Base-by-base conservation (phyloP, 2,329 filamentous ascomycete genomes). In the Taxawa tesnikishii region DNA sequence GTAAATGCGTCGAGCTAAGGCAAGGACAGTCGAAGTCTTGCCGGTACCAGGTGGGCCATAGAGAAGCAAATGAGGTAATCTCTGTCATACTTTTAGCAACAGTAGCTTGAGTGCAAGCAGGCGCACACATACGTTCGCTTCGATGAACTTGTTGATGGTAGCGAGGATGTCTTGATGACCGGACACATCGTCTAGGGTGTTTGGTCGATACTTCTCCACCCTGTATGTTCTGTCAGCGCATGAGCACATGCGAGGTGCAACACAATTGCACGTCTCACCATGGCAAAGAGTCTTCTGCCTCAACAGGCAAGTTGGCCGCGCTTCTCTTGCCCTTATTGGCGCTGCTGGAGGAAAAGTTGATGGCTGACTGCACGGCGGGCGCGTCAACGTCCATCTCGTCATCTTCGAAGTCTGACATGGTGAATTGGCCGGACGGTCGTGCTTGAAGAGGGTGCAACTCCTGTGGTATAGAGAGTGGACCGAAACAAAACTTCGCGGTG, bases 101-200 rank as follows among this genome's bases (percentile, higher is more conserved):
- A n/a, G n/a, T n/a, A n/a, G n/a, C n/a, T n/a, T n/a, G n/a, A n/a
- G n/a, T n/a, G n/a, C n/a, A n/a, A n/a, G n/a, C n/a, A n/a, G n/a
- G n/a, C n/a, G n/a, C n/a, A 6, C 15, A 32, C 57, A 17, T 58
- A 75, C 72, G 60, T 98, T 96, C 36, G 83, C 73, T 53, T 96
- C 87, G 52, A 98, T 75, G 49, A 98, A 98, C 55, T 87, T 90
- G 68, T 94, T 94, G 63, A 98, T 93, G 2, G 90, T 98, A 4
- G 87, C 78, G 42, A 98, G 75, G 50, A 98, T 96, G 58, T 98
- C 90, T 53, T 94, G 82, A 58, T 98, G 90, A 13, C 90, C 90
- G 3, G 85, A 93, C 36, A 98, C 90, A 58, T 98, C 90, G 45
- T 79, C 75, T 28, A 98, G 73, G 2, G 82, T 84, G 39, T 78